Conservation (phyloP, 2,329 filamentous ascomycete species). For the Hypoxylon sp. region DNA sequence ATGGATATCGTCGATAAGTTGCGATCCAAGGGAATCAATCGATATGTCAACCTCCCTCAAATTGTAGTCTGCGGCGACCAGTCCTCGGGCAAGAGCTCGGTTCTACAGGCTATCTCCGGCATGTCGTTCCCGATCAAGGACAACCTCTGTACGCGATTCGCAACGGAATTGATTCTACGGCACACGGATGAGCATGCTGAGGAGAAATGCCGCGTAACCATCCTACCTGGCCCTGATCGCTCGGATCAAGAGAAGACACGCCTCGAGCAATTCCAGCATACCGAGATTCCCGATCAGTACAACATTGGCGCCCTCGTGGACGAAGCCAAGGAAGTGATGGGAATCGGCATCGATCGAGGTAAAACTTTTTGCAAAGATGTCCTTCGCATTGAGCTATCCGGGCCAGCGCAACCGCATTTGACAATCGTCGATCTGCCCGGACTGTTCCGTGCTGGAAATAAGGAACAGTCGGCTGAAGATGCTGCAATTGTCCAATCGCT, state of each 20-base stretch:
- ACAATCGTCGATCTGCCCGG: slow-evolving; percentile 71
- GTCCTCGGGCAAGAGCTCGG: slow-evolving; percentile 72
- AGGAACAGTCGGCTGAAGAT: slow-evolving; percentile 58
- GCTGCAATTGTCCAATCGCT: slow-evolving; percentile 59
- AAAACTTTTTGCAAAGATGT: slow-evolving; percentile 59
- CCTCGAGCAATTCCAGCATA: slow-evolving; percentile 34
- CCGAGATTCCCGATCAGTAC: slow-evolving; percentile 34
- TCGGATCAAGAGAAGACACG: slow-evolving; percentile 44
- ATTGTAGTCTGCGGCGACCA: slow-evolving; percentile 71
- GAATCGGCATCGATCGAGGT: slow-evolving; percentile 27
- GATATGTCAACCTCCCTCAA: slow-evolving; percentile 56
- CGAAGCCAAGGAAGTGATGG: slow-evolving; percentile 50
- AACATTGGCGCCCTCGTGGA: slow-evolving; percentile 53
- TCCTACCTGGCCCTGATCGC: slow-evolving; percentile 51
- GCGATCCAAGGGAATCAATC: slow-evolving; percentile 52
- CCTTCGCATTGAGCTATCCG: slow-evolving; percentile 60
- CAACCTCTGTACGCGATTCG: slow-evolving; percentile 70
- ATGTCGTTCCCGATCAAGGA: slow-evolving; percentile 69
- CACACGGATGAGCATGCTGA: slow-evolving; percentile 48
- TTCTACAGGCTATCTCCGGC: slow-evolving; percentile 71
- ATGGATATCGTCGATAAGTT: slow-evolving; percentile 56
- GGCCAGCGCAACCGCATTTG: slow-evolving; percentile 62
- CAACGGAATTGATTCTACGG: slow-evolving; percentile 70
- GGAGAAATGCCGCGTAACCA: slow-evolving; percentile 52
- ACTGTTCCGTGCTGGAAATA: slow-evolving; percentile 61